Evolutionary conservation across 2,329 filamentous ascomycete genomes (phyloP).

Genomic region (Aspergillus sp.): DNA sequence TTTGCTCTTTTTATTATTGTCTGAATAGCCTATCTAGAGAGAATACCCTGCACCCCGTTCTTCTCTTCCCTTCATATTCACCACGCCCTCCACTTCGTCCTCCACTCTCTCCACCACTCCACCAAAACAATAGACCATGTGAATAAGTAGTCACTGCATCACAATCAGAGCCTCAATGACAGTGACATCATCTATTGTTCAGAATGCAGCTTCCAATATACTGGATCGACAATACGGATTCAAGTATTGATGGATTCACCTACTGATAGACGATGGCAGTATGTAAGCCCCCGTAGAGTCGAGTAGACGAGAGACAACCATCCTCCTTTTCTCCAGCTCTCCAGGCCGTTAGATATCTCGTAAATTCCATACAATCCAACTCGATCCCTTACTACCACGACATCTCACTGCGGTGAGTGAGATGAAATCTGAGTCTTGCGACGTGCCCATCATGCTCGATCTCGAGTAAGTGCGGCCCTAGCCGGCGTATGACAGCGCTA

Average conservation of each 20-base stretch:
- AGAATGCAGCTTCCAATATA: background rate
- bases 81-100: background rate
- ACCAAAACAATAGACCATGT: background rate
- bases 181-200: slow-evolving; percentile 10
- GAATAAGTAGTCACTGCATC: background rate
- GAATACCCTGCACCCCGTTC: background rate
- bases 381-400: background rate
- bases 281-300: background rate
- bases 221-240: slow-evolving; percentile 7
- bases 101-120: background rate
- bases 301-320: background rate
- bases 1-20: background rate
- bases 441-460: slow-evolving; percentile 30
- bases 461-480: slow-evolving; percentile 24
- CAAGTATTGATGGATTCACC: background rate
- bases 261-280: background rate
- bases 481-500: slow-evolving; percentile 2
- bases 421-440: slow-evolving; percentile 18
- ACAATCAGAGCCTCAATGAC: background rate
- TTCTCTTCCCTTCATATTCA: background rate
- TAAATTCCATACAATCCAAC: background rate
- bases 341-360: background rate
- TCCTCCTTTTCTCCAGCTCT: background rate
- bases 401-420: slow-evolving; percentile 2
- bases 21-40: background rate